Base-by-base conservation (phyloP, 116 monocot genomes). In the Zostera marina region DNA sequence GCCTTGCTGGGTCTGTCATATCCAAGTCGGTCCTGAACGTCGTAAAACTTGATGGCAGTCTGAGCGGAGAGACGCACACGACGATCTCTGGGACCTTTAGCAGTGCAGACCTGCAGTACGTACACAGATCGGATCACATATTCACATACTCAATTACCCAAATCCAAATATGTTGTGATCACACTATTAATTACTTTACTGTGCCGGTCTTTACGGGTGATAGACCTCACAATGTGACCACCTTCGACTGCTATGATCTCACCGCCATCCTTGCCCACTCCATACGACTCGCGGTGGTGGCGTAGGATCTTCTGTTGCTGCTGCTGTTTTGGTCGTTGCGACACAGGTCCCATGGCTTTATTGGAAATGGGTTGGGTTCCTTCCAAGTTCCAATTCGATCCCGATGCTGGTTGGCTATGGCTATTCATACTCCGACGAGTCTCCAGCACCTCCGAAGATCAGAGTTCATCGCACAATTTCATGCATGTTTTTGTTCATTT, bases 1-100 rank as follows among this genome's bases (percentile, higher is more conserved):
- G 72, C 88, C 62, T 82, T 88, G 69, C 88, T 88, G 3, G 88
- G 88, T 55, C 82, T 79, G 43, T 65, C 77, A 0, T 82, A 58
- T 11, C 88, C 88, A 19, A 88, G 67, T 42, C 70, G 68, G 14
- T 88, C 83, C 60, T 88, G 88, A 19, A 88, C 76, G 32, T 83
- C 82, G 55, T 88, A 88, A 39, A 88, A 44, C 47, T 82, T 82
- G 13, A 88, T 88, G 7, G 88, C 88, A 0, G 88, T 88, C 7
- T 67, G 82, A 3, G 82, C 82, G 20, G 87, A 87, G 3, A 87
- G 71, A 42, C 87, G 63, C 7, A 87, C 76, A 6, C 87, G 59
- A 26, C 87, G 19, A 42, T 88, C 88, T 17, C 83, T 66, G 12
- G 82, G 69, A 8, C 88, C 88, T 48, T 67, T 71, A 11, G 77